Evolutionary conservation across 2,329 filamentous ascomycete genomes (phyloP), one percentile per base, ranked within the genome.

Genomic region (Xylaria sp.): DNA sequence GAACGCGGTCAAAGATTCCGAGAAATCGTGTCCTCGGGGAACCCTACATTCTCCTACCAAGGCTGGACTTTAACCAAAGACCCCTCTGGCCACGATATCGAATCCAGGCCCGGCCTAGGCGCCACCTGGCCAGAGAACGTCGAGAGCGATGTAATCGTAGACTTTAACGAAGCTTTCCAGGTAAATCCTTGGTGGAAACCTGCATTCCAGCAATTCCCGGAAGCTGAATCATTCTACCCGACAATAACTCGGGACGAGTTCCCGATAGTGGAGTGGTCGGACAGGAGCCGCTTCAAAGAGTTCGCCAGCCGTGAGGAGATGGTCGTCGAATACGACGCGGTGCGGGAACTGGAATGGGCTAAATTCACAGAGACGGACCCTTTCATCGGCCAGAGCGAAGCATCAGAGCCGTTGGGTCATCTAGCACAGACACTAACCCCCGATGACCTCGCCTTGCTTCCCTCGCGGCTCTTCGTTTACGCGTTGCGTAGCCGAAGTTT

Each of bases 151-250:
- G 62, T 67, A 1, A 71, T 71, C 23, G 69, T 71, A 42, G 69
- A 71, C 59, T 71, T 71, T 33, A 67, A 65, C 28, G 69, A 71
- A 64, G 69, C 69, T 6, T 70, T 67, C 44, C 67, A 70, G 17
- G 60, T 71, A 23, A 51, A 70, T 9, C 69, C 69, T 2, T 71
- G 67, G 64, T 71, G 69, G 69, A 71, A 71, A 40, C 69, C 69
- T 2, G 62, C 63, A 49, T 71, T 71, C 48, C 61, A 60, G 26
- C 69, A 71, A 48, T 71, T 71, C 15, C 67, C 69, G 0, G 69
- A 62, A 26, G 61, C 59, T 6, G 69, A 71, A 23, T 56, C 66
- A 20, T 69, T 69, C 63, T 69, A 65, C 31, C 63, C 69, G 6
- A 64, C 60, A 10, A 58, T 67, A 6, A 65, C 58, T 5, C 64